Conservation (phyloP, 108 stramenopile species). For the Skeletonema marinoi region DNA sequence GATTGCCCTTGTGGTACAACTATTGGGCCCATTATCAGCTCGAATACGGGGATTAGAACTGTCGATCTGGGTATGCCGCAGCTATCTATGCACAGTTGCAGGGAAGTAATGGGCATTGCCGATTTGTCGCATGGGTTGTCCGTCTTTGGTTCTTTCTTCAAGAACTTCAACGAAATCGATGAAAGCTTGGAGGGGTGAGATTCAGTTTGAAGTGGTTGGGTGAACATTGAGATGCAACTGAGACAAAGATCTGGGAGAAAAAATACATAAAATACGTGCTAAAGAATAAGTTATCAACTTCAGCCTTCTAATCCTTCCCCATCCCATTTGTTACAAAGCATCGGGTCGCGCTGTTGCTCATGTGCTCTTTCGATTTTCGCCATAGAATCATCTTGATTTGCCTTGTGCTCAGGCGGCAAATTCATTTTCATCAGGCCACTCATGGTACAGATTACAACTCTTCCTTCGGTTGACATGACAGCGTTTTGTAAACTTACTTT, state of each 20-base stretch:
- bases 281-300: too few relatives aligned
- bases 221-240: not conserved
- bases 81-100: constrained; percentile 88
- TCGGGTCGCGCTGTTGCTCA: not conserved
- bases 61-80: constrained; percentile 97
- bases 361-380: not conserved
- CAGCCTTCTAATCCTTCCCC: not conserved
- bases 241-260: not conserved
- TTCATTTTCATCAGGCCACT: not conserved
- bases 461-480: not conserved
- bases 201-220: not conserved
- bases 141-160: constrained; percentile 73
- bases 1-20: constrained; percentile 94
- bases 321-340: not conserved
- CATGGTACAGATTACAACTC: not conserved
- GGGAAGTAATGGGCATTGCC: constrained; percentile 87
- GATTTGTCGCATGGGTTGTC: constrained; percentile 76
- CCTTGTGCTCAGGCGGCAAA: not conserved
- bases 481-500: not conserved
- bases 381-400: not conserved
- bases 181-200: constrained; percentile 57
- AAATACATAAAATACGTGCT: not conserved
- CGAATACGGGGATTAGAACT: constrained; percentile 87
- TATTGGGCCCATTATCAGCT: constrained; percentile 89
- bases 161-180: constrained; percentile 72